These are phyloP conservation scores for Entonaema liquescens DNA, from an alignment of 495 filamentous ascomycete genomes.

Conservation along the genomic window DNA sequence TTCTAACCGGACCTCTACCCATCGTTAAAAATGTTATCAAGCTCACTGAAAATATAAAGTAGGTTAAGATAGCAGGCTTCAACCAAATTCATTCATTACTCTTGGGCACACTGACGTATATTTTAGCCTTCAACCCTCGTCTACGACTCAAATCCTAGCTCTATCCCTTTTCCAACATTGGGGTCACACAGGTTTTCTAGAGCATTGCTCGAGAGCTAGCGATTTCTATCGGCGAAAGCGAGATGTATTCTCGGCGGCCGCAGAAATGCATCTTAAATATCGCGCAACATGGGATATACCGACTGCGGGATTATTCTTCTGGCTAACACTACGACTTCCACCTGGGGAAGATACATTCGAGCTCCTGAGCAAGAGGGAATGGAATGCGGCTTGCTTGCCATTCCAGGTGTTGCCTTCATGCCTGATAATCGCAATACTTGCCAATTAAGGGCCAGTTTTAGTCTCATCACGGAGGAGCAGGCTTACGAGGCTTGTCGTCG, in stretches of 20 bases:
- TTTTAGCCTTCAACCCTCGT: constrained; percentile 14
- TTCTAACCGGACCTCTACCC: constrained; percentile 2
- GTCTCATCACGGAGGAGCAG: constrained; percentile 12
- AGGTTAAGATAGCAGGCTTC: background rate
- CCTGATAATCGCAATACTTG: constrained; percentile 7
- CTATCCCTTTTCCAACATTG: constrained; percentile 8
- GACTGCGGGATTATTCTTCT: constrained; percentile 12
- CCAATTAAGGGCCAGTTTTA: constrained; percentile 11
- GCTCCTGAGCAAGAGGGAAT: constrained; percentile 8
- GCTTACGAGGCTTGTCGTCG: constrained; percentile 11
- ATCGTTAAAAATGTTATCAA: constrained; percentile 13
- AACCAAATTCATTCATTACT: background rate
- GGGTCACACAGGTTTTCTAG: constrained; percentile 11
- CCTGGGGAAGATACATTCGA: constrained; percentile 12
- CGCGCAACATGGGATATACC: constrained; percentile 17
- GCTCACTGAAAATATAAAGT: constrained; percentile 18
- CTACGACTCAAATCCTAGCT: constrained; percentile 9
- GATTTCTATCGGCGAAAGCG: constrained; percentile 10
- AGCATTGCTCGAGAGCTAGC: constrained; percentile 5
- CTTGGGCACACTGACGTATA: background rate
- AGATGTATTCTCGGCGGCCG: constrained; percentile 7
- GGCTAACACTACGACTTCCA: constrained; percentile 7
- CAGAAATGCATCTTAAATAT: constrained; percentile 3
- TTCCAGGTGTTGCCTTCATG: constrained; percentile 13
- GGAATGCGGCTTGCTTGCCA: constrained; percentile 12